These are phyloP conservation scores for Pseudognaphalium luteoalbum DNA, from an alignment of 129 eudicot species.

Conservation along the genomic window DNA sequence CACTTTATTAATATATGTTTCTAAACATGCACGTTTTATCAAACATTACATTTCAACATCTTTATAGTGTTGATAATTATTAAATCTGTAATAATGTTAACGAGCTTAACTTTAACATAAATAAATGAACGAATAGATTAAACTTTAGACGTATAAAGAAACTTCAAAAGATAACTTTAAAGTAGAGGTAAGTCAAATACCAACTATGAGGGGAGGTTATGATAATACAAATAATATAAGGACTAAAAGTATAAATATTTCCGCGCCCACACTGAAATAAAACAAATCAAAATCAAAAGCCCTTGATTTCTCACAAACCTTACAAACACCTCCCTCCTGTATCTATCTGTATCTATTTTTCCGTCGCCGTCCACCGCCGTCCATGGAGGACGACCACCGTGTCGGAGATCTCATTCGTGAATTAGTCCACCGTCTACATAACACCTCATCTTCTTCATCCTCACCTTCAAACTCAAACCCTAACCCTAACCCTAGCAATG, in stretches of 20 bases:
- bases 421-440: slow-evolving; percentile 72
- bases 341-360: neutral
- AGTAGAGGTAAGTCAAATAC: too few relatives aligned
- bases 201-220: too few relatives aligned
- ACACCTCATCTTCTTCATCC: slow-evolving; percentile 27
- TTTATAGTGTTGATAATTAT: too few relatives aligned
- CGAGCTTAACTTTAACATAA: too few relatives aligned
- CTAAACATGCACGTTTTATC: too few relatives aligned
- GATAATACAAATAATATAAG: too few relatives aligned
- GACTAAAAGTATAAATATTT: slow-evolving; percentile 23
- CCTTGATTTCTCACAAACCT: slow-evolving; percentile 31
- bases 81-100: too few relatives aligned
- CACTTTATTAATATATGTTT: too few relatives aligned
- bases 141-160: too few relatives aligned
- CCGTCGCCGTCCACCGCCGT: slow-evolving; percentile 28
- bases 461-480: slow-evolving; percentile 58
- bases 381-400: slow-evolving; percentile 64
- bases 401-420: slow-evolving; percentile 78
- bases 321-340: slow-evolving; percentile 32
- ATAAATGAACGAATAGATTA: too few relatives aligned
- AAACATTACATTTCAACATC: too few relatives aligned
- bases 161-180: too few relatives aligned
- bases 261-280: slow-evolving; percentile 58
- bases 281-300: slow-evolving; percentile 42
- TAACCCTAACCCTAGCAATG: slow-evolving; percentile 39